Conservation (phyloP, 495 filamentous ascomycete species). For the Jackrogersella minutella region DNA sequence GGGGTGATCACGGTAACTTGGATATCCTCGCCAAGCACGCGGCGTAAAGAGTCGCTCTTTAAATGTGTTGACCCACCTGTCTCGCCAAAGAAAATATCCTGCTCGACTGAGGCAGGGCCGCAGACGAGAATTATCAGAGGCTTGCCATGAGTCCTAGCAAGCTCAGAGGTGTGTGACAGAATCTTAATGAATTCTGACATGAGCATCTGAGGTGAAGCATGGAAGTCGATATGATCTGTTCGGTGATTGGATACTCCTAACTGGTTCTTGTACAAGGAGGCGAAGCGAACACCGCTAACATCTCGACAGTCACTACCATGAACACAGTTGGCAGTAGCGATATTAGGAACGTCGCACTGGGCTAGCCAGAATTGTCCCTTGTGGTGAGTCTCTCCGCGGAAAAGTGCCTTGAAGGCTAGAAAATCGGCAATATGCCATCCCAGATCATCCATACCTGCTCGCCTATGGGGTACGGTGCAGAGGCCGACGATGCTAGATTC, state of each 20-base stretch:
- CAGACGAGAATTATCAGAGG: constrained; percentile 48
- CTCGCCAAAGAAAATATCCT: constrained; percentile 47
- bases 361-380: constrained; percentile 47
- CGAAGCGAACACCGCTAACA: background rate
- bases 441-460: constrained; percentile 38
- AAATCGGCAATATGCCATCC: constrained; percentile 53
- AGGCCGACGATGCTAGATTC: constrained; percentile 45
- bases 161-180: constrained; percentile 29
- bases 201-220: constrained; percentile 22
- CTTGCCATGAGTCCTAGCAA: constrained; percentile 12
- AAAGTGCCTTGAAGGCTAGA: constrained; percentile 46
- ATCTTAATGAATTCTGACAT: constrained; percentile 20
- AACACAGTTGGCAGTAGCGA: constrained; percentile 23
- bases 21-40: constrained; percentile 35
- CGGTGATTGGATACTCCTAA: constrained; percentile 6
- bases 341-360: constrained; percentile 29
- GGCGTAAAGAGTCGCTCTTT: constrained; percentile 32
- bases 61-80: constrained; percentile 4
- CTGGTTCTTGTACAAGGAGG: constrained; percentile 4
- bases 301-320: constrained; percentile 25
- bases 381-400: constrained; percentile 37
- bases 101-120: constrained; percentile 45
- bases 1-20: constrained; percentile 35
- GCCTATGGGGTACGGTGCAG: constrained; percentile 42
- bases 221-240: constrained; percentile 36